Conservation (phyloP, 495 filamentous ascomycete genomes). For the Podospora comata region DNA sequence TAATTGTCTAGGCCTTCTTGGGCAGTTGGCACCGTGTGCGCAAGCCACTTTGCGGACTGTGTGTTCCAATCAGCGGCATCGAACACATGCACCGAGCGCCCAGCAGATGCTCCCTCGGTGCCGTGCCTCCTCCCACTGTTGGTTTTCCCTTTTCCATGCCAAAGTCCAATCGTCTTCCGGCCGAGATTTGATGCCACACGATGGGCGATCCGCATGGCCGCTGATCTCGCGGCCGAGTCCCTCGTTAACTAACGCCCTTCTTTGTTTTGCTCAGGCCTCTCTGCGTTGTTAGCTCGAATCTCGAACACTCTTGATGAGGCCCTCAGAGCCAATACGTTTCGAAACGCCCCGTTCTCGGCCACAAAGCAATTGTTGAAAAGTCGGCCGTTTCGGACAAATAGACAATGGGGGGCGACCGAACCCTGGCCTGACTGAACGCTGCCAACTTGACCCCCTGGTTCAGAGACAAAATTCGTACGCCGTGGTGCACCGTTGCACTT, state of each 20-base stretch:
- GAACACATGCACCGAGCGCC: background rate
- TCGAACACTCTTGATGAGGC: no score
- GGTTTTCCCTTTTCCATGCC: background rate
- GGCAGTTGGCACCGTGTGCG: background rate
- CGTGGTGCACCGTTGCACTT: background rate
- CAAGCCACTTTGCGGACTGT: background rate
- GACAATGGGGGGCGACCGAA: background rate
- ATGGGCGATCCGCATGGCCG: background rate
- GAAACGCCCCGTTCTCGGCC: background rate
- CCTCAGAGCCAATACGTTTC: no score
- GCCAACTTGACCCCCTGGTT: background rate
- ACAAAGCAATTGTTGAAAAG: background rate
- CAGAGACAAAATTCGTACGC: background rate
- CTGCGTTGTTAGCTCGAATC: background rate
- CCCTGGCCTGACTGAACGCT: background rate
- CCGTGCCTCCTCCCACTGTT: background rate
- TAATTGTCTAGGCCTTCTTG: background rate
- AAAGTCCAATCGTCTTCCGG: background rate
- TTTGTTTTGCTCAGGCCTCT: background rate
- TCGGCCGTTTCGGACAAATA: background rate
- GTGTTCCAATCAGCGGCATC: background rate
- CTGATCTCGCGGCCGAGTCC: background rate
- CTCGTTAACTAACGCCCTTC: background rate
- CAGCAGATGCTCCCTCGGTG: background rate
- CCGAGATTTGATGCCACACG: background rate